Base-by-base conservation (phyloP, 106 monocot genomes). In the Dendrobium nobile region DNA sequence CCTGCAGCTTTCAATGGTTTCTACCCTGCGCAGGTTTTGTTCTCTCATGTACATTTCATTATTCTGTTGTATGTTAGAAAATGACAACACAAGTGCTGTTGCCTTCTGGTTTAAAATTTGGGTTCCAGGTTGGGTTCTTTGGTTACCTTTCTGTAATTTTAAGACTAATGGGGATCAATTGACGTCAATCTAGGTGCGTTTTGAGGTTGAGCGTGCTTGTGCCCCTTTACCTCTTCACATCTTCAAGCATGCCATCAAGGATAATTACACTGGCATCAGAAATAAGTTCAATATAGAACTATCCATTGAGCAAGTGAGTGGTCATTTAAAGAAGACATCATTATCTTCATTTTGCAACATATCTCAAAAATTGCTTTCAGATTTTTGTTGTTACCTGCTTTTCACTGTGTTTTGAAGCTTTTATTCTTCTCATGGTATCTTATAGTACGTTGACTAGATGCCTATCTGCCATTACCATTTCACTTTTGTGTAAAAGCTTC, bases 11-110 rank as follows among this genome's bases (percentile, higher is more conserved):
- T 85, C 47, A 68, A 74, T 78, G 83, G 88, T 15, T 48, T 61
- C 42, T 88, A 79, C 31, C 77, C 78, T 26, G 85, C 85, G 45
- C 85, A 88, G 88, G 88, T 88, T 20, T 47, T 48, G 75, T 77
- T 68, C 44, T 67, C 72, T 31, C 51, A 72, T 80, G 10, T 28
- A 33, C 51, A 24, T 26, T 77, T 56, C 41, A 77, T 64, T 11
- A 37, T 75, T 67, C 77, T 70, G 41, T 58, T 73, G 54, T 67
- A 51, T 11, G 40, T 41, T 18, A n/a, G 19, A 31, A 15, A 58
- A 9, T 15, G 19, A 9, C 59, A 73, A 75, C 24, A 75, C 6
- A 73, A 28, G 47, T 16, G 22, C 9, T 16, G 40, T 75, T 68
- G 22, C 68, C 41, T 20, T 33, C 48, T 51, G 47, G 22, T 28